Evolutionary conservation across 2,329 filamentous ascomycete species (phyloP), one percentile per base, ranked within the genome.

Genomic region (Escovopsis sp.): DNA sequence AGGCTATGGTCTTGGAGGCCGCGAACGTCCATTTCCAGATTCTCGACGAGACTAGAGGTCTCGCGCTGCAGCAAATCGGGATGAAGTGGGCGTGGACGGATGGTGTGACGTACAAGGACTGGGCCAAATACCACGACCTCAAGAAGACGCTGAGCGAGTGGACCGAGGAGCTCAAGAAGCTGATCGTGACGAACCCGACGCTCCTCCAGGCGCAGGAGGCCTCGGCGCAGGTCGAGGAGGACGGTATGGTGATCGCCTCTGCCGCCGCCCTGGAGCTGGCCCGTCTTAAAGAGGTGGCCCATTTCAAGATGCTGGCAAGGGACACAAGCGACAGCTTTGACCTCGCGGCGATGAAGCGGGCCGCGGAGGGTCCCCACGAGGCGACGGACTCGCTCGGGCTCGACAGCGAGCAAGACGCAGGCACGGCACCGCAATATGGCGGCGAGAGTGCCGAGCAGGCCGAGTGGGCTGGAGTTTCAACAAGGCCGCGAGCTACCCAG

Each of bases 51-150:
- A 87, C 90, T 40, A 76, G 83, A 29, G 80, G 87, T 47, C 66
- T 94, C 26, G 84, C 86, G 5, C 68, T 94, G 25, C 84, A 93
- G 53, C 84, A 92, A 54, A 85, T 94, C 36, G 87, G 87, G 38
- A 88, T 92, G 76, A 74, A 72, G 50, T 98, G 90, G 87, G 86
- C 88, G 11, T 93, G 84, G 79, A 90, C 86, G 61, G 86, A 96
- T 39, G 85, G 85, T 23, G 73, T 98, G 41, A 93, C 88, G 2
- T 94, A 98, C 66, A 87, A 92, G 55, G 86, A 98, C 55, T 98
- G 90, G 90, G 75, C 79, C 40, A 90, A 88, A 54, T 98, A 94
- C 52, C 86, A 96, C 54, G 75, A 82, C 40, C 66, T 98, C 39
- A 92, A 83, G 61, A 73, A 71, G 36, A 79, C 81, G 11, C 82